These are phyloP conservation scores for Neurospora sp. DNA, from an alignment of 495 filamentous ascomycete species.

Conservation along the genomic window DNA sequence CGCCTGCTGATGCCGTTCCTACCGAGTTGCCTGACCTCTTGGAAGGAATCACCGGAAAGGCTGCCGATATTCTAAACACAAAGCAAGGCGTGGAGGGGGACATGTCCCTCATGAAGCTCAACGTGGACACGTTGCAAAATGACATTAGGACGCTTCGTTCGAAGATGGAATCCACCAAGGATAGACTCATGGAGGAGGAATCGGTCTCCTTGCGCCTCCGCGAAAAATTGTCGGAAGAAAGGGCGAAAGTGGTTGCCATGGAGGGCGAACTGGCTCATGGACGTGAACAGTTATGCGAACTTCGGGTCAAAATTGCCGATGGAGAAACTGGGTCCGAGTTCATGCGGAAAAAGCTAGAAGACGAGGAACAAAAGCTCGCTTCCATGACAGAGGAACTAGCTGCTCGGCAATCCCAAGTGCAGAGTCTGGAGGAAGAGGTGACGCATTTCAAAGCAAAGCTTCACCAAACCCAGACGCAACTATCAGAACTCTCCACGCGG, in stretches of 20 bases:
- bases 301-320: conserved; percentile 60
- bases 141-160: conserved; percentile 25
- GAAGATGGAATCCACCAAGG: conserved; percentile 33
- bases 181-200: conserved; percentile 40
- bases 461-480: conserved; percentile 37
- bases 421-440: conserved; percentile 57
- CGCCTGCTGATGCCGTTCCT: conserved; percentile 45
- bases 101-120: conserved; percentile 31
- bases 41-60: conserved; percentile 52
- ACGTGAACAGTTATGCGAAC: conserved; percentile 49
- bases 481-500: conserved; percentile 38
- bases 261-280: conserved; percentile 57
- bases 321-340: conserved; percentile 74
- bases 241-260: conserved; percentile 46
- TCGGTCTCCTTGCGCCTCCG: conserved; percentile 27
- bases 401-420: conserved; percentile 53
- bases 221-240: conserved; percentile 46
- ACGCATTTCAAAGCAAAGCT: conserved; percentile 48
- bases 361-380: conserved; percentile 55
- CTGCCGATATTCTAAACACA: conserved; percentile 41
- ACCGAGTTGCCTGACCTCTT: conserved; percentile 48
- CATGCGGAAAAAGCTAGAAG: conserved; percentile 56
- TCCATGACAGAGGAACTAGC: conserved; percentile 54
- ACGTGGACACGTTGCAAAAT: conserved; percentile 32
- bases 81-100: conserved; percentile 35